phyloP scores from a whole-genome alignment of 2,329 filamentous ascomycete genomes.

The Aspergillus ochraceoroseus region DNA sequence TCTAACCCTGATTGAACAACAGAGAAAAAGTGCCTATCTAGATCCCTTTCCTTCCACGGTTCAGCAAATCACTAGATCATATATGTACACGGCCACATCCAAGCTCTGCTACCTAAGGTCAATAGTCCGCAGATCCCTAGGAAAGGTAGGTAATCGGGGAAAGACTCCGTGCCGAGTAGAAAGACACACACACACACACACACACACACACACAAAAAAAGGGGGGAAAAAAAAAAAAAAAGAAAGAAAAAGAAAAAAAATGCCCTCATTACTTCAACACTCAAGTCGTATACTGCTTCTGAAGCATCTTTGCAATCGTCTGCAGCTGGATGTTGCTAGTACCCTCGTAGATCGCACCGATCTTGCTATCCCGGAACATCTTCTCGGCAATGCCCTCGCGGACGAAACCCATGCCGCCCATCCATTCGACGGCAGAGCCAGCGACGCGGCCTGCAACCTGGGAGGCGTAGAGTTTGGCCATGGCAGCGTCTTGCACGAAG shows the following conservation, averaged over 20 bases:
- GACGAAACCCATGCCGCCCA: constrained; percentile 99
- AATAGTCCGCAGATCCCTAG: too few species aligned
- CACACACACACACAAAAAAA: too few species aligned
- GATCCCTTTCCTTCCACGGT: too few species aligned
- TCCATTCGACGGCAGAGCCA: constrained; percentile 90
- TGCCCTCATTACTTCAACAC: not conserved
- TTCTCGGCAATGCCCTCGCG: constrained; percentile 95
- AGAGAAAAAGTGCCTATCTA: too few species aligned
- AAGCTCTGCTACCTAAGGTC: too few species aligned
- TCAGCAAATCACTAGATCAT: too few species aligned
- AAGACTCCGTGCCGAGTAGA: too few species aligned
- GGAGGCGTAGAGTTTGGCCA: constrained; percentile 93
- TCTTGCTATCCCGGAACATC: constrained; percentile 97
- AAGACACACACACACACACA: too few species aligned
- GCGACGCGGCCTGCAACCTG: constrained; percentile 87
- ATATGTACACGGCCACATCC: too few species aligned
- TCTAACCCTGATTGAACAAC: too few species aligned
- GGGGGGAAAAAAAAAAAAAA: not conserved
- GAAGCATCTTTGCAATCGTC: constrained; percentile 66
- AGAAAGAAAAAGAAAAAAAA: not conserved
- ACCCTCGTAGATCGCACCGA: constrained; percentile 95
- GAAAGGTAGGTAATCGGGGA: too few species aligned
- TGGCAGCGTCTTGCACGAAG: constrained; percentile 92
- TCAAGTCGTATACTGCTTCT: constrained; percentile 62
- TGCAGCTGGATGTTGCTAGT: constrained; percentile 63